Percentiles rank a stretch among this genome's conserved stretches.
Conservation (phyloP, 78 protist genomes). For the Guillardia theta region DNA sequence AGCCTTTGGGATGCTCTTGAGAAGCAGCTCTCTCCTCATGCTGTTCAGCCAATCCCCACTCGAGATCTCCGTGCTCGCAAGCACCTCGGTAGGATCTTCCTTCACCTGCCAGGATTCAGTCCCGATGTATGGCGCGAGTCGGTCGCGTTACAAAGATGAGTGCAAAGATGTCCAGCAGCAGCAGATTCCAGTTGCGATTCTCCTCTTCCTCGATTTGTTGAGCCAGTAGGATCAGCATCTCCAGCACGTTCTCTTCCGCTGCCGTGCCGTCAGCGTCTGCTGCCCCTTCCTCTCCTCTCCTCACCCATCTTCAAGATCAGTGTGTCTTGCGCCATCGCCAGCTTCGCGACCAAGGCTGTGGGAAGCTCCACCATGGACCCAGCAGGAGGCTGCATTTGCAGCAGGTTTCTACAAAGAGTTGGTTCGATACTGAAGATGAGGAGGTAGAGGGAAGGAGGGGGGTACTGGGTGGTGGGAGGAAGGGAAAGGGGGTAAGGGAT, state of each 20-base stretch:
- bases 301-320: neutral
- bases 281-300: neutral
- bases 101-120: neutral
- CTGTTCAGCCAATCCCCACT: neutral
- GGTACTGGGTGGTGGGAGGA: too few species aligned
- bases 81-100: neutral
- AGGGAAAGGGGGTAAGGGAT: too few species aligned
- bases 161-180: slow-evolving; percentile 9
- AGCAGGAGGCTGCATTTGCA: too few species aligned
- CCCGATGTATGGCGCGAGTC: neutral
- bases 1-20: neutral
- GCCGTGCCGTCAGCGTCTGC: neutral
- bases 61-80: neutral
- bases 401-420: too few species aligned
- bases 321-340: too few species aligned
- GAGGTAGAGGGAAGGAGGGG: too few species aligned
- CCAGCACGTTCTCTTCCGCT: slow-evolving; percentile 21
- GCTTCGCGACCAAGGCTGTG: too few species aligned
- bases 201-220: slow-evolving; percentile 6
- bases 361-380: too few species aligned
- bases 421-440: too few species aligned
- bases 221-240: slow-evolving; percentile 7
- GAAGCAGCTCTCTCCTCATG: neutral
- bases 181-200: slow-evolving; percentile 31
- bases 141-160: neutral